Base-by-base conservation (phyloP, 441 rosid species). In the Francoa sonchifolia region DNA sequence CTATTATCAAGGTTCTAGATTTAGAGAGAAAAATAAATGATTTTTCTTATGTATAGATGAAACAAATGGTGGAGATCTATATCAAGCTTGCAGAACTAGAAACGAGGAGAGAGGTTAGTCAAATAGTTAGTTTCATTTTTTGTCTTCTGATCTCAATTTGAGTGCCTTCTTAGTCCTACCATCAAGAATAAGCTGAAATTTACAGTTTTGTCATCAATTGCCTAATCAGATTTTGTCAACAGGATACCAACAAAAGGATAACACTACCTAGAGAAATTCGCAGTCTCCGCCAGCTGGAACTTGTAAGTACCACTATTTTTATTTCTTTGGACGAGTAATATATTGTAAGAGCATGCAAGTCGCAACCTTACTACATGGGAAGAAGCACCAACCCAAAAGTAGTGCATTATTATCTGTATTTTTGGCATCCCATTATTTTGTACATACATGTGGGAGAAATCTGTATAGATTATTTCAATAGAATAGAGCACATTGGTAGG, bases 21-120 rank as follows among this genome's bases (percentile, higher is more conserved):
- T 9, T 45, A 17, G 10, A 19, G 7, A 29, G 37, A 30, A 6
- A n/a, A 26, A 23, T 21, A 37, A 16, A 14, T 27, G 9, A 10
- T 28, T 11, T 42, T 7, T 49, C 63, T 16, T 37, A 12, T 35
- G 11, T 46, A 48, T 25, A 90, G 96, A 90, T 85, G 94, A 80
- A 70, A 67, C 94, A 82, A 63, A 74, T 90, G 86, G 99, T 86
- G 55, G 99, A 90, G 54, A 68, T 86, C 49, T 90, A 90, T 55
- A 86, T 90, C 63, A 90, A 78, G 68, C 90, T 90, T 58, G 99
- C 99, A 28, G 96, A 90, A 59, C 81, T 86, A 50, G 99, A 90
- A 65, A 86, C 93, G 45, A 78, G 74, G 65, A 90, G 85, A 78
- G 96, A 90, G 99, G 99, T 90, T 50, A 22, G 73, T 54, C 36